Evolutionary conservation across 2,329 filamentous ascomycete genomes (phyloP), one percentile per base, ranked within the genome.

Genomic region (Ophiostoma montium): DNA sequence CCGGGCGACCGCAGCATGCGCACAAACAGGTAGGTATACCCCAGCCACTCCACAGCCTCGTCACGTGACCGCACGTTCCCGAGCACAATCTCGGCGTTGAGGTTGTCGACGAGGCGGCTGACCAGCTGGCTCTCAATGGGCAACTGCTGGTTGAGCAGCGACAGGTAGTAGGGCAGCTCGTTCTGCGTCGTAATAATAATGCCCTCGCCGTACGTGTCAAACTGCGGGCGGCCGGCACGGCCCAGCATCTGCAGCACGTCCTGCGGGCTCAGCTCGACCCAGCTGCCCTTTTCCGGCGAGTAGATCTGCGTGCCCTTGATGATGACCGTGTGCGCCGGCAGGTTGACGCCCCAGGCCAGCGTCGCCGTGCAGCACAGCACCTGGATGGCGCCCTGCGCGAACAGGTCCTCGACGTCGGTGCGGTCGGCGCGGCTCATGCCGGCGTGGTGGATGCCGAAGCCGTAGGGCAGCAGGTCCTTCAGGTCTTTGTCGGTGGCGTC

Each of bases 221-320:
- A 98, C 61, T 98, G 94, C 27, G 92, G 92, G 57, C 92, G 80
- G 62, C 92, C 92, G 48, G 92, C 94, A 74, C 92, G 88, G 61
- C 92, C 92, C 59, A 98, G 80, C 94, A 98, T 98, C 65, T 98
- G 92, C 46, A 98, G 72, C 33, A 98, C 90, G 67, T 98, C 92
- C 63, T 98, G 92, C 12, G 92, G 92, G 60, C 89, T 95, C 48
- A 98, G 68, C 63, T 98, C 94, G 18, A 98, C 89, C 90, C 92
- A 98, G 64, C 86, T 92, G 70, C 92, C 92, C 70, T 95, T 96
- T 63, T 98, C 92, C 0, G 92, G 92, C 0, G 92, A 96, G 67
- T 98, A 98, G 18, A 98, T 84, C 61, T 95, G 88, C 1, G 92
- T 98, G 49, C 92, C 92, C 67, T 98, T 98, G 71, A 98, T 98